Evolutionary conservation across 192 early-diverging fungal genomes (phyloP).

Genomic region (Entrophospora sp.): DNA sequence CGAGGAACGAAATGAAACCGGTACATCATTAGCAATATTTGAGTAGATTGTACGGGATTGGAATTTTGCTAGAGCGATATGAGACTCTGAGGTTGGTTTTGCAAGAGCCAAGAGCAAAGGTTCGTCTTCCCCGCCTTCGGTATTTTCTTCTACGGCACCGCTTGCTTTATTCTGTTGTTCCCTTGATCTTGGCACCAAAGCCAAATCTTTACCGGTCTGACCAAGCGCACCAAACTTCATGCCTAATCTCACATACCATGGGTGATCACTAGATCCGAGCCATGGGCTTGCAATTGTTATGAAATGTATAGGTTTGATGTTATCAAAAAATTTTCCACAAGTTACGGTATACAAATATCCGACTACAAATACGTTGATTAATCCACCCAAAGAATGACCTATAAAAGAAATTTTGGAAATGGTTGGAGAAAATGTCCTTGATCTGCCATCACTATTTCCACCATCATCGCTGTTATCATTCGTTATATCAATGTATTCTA

Average conservation of each 20-base stretch:
- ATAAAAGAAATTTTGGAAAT: constrained; percentile 35
- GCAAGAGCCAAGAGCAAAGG: constrained; percentile 35
- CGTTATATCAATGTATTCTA: constrained; percentile 23
- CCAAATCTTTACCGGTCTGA: constrained; percentile 42
- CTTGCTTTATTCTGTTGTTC: background rate
- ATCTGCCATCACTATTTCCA: background rate
- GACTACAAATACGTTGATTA: constrained; percentile 36
- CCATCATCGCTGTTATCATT: background rate
- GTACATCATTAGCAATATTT: constrained; percentile 40
- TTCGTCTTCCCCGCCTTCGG: constrained; percentile 16
- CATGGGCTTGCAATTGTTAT: constrained; percentile 38
- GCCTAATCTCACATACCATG: constrained; percentile 27
- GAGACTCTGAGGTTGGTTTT: constrained; percentile 25
- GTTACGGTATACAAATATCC: constrained; percentile 37
- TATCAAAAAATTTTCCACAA: constrained; percentile 31
- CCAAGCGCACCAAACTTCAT: constrained; percentile 32
- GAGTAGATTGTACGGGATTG: constrained; percentile 33
- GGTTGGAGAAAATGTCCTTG: constrained; percentile 1
- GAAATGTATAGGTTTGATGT: constrained; percentile 34
- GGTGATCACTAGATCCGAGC: constrained; percentile 33
- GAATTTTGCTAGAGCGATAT: constrained; percentile 28
- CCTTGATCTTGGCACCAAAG: constrained; percentile 4
- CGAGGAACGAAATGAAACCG: constrained; percentile 31
- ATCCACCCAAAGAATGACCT: constrained; percentile 43
- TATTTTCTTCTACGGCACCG: constrained; percentile 14